Percentiles rank a stretch among this genome's conserved stretches.
phyloP scores from a whole-genome alignment of 2,329 filamentous ascomycete genomes.

The Colletotrichum sp. region DNA sequence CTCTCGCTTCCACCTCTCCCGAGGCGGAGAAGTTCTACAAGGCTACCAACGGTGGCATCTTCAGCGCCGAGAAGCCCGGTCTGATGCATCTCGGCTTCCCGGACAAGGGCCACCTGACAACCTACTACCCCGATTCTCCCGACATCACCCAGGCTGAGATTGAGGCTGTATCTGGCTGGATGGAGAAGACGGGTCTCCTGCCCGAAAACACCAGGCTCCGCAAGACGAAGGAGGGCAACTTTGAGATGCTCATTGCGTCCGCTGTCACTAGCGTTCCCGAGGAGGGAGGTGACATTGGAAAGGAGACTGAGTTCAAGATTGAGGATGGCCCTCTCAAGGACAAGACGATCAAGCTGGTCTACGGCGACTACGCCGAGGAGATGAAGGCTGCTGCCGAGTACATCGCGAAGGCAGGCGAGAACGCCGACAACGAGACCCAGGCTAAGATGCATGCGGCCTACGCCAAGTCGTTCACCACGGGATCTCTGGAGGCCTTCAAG shows the following conservation, averaged over 20 bases:
- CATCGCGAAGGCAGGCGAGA: slow-evolving; percentile 70
- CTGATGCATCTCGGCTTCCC: slow-evolving; percentile 79
- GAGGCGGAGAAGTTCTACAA: slow-evolving; percentile 70
- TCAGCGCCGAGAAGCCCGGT: slow-evolving; percentile 66
- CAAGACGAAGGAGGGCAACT: slow-evolving; percentile 68
- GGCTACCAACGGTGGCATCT: slow-evolving; percentile 74
- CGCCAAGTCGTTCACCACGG: slow-evolving; percentile 74
- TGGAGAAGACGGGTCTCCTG: slow-evolving; percentile 73
- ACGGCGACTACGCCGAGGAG: slow-evolving; percentile 75
- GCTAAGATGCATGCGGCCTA: slow-evolving; percentile 77
- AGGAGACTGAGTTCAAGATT: slow-evolving; percentile 65
- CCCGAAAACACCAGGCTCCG: slow-evolving; percentile 78
- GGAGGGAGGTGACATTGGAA: slow-evolving; percentile 72
- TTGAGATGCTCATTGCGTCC: slow-evolving; percentile 78
- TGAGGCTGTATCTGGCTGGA: slow-evolving; percentile 71
- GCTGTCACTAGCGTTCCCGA: slow-evolving; percentile 63
- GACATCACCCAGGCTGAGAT: slow-evolving; percentile 79
- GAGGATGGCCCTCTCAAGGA: slow-evolving; percentile 65
- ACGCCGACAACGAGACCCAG: slow-evolving; percentile 76
- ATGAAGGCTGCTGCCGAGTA: slow-evolving; percentile 73
- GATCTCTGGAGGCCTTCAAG: slow-evolving; percentile 79
- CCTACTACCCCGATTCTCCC: slow-evolving; percentile 80
- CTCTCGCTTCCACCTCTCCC: slow-evolving; percentile 64
- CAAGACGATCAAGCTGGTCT: slow-evolving; percentile 73
- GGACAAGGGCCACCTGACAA: slow-evolving; percentile 77